Evolutionary conservation across 2,329 filamentous ascomycete genomes (phyloP).

Genomic region (Phaeosphaeriaceae sp.): DNA sequence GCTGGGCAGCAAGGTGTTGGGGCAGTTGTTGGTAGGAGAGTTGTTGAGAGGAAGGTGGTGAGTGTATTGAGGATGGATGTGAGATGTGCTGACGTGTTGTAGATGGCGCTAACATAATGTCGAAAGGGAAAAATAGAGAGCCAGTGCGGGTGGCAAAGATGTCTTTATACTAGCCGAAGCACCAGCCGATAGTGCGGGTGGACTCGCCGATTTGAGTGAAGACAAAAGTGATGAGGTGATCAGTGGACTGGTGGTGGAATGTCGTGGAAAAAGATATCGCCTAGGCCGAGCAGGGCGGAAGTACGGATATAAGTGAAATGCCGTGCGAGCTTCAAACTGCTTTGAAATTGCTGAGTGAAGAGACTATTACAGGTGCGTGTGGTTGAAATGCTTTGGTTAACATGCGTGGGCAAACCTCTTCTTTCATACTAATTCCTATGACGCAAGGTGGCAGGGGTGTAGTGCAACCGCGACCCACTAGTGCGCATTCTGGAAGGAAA

Average conservation of each 20-base stretch:
- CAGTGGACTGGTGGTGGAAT: constrained; percentile 34
- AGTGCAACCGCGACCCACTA: constrained; percentile 16
- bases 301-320: constrained; percentile 29
- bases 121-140: constrained; percentile 37
- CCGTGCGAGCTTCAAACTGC: constrained; percentile 38
- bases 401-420: constrained; percentile 22
- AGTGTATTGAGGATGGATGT: constrained; percentile 35
- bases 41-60: constrained; percentile 39
- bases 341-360: constrained; percentile 45
- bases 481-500: constrained; percentile 21
- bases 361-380: neutral
- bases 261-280: constrained; percentile 30
- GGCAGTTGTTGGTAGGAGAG: constrained; percentile 37
- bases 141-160: constrained; percentile 47
- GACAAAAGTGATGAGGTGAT: constrained; percentile 43
- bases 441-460: constrained; percentile 27
- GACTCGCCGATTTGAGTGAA: constrained; percentile 30
- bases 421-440: constrained; percentile 33
- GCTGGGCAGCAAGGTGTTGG: constrained; percentile 32
- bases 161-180: constrained; percentile 44
- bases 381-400: constrained; percentile 32
- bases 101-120: constrained; percentile 47
- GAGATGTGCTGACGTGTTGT: constrained; percentile 46
- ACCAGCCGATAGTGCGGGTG: constrained; percentile 39
- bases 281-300: constrained; percentile 30